Evolutionary conservation across 305 asterid species (phyloP), one percentile per base, ranked within the genome.

Genomic region (Fraxinus ornus): DNA sequence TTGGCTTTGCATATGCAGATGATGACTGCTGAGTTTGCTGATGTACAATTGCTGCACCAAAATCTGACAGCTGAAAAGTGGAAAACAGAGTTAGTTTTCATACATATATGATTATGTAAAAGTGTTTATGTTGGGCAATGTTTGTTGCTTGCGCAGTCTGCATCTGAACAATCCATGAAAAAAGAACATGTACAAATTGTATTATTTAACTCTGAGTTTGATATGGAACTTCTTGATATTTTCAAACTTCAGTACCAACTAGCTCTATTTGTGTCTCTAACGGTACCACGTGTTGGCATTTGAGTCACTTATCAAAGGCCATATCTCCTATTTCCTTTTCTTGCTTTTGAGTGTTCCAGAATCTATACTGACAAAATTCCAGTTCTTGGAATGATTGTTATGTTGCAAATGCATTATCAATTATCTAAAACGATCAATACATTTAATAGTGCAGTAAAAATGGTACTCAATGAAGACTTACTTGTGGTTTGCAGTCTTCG

Each of bases 31-130:
- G 84, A 41, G 60, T 84, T 85, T 87, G 85, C 32, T 82, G 75
- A 75, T 84, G 87, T 6, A 88, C 85, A 47, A 73, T 82, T 77
- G 98, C 95, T 78, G 90, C 89, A 86, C 97, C 95, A 71, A 93
- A 93, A 87, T 88, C 97, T 78, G 97, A 91, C 30, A 94, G 87
- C 97, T 94, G 87, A 26, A 78, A 78, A 4, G 17, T 37, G 26
- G 83, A 78, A 49, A 77, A 21, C 26, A 2, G 55, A 79, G 37
- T 44, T 15, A 28, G n/a, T 68, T 13, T 12, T 62, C 71, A 22
- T 62, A 19, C 13, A 1, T 3, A 19, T 21, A 5, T 57, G 68
- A 41, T 41, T 72, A 55, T 66, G 73, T 17, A 57, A 28, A 24
- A 39, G 62, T 22, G 21, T 37, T 36, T 19, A 35, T 22, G 70